Conservation (phyloP, 2,329 filamentous ascomycete species). For the Cercospora sp. region DNA sequence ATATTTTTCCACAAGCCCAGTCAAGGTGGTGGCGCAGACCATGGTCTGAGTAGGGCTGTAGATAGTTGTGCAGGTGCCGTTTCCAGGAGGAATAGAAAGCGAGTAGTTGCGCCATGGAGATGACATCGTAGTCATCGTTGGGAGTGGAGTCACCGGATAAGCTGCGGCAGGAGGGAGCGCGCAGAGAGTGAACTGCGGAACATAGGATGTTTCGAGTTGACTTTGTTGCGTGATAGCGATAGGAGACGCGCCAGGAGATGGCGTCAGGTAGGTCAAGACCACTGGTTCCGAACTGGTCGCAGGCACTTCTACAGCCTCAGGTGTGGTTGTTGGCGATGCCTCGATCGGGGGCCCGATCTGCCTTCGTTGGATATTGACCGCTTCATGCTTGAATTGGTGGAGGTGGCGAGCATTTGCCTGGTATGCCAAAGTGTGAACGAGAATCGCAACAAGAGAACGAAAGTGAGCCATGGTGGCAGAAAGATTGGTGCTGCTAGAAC, state of each 20-base stretch:
- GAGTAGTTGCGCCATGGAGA: conserved; percentile 44
- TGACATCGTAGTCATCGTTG: conserved; percentile 34
- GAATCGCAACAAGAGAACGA: conserved; percentile 24
- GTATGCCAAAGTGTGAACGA: conserved; percentile 22
- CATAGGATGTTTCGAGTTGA: conserved; percentile 47
- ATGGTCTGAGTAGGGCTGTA: conserved; percentile 46
- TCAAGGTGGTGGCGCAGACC: conserved; percentile 49
- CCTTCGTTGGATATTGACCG: conserved; percentile 32
- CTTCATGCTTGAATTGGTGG: conserved; percentile 35
- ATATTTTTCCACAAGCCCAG: conserved; percentile 44
- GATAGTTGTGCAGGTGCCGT: conserved; percentile 44
- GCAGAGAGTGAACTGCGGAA: conserved; percentile 48
- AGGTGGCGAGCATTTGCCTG: conserved; percentile 28
- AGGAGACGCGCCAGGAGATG: conserved; percentile 46
- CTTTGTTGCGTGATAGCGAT: conserved; percentile 46
- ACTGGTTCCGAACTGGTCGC: conserved; percentile 26
- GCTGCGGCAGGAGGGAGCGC: conserved; percentile 43
- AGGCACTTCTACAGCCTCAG: conserved; percentile 6
- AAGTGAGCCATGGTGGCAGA: conserved; percentile 27
- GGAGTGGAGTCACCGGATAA: conserved; percentile 36
- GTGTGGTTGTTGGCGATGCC: conserved; percentile 20
- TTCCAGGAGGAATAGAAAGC: conserved; percentile 36
- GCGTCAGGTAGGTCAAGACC: conserved; percentile 44
- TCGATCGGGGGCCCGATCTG: conserved; percentile 29
- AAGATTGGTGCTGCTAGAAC: conserved; percentile 7